Conservation (phyloP, 148 eudicot genomes). For the Simmondsia chinensis region DNA sequence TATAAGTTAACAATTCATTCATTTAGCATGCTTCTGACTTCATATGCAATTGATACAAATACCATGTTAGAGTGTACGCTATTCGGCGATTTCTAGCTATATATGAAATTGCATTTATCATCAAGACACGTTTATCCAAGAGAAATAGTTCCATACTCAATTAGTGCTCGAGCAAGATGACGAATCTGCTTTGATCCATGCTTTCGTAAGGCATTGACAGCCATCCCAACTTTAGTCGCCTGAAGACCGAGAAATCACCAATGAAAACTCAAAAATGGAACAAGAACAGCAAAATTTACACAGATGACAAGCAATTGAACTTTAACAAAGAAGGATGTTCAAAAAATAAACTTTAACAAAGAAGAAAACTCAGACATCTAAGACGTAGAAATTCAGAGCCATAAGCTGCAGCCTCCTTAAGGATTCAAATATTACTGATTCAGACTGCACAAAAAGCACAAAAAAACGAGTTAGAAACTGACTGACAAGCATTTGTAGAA, state of each 20-base stretch:
- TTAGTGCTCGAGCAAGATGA: slow-evolving; percentile 44
- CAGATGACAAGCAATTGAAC: slow-evolving; percentile 3
- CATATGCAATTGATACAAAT: too few relatives aligned
- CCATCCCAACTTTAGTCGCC: slow-evolving; percentile 88
- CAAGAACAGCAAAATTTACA: neutral
- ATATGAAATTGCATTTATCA: too few relatives aligned
- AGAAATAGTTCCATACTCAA: slow-evolving; percentile 56
- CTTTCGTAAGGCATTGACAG: slow-evolving; percentile 56
- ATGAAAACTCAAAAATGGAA: slow-evolving; percentile 3
- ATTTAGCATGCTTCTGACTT: too few relatives aligned
- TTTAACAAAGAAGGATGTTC: too few relatives aligned
- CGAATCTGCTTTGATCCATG: slow-evolving; percentile 55
- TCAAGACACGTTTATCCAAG: too few relatives aligned
- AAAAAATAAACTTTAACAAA: too few relatives aligned
- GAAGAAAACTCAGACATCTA: slow-evolving; percentile 42
- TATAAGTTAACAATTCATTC: too few relatives aligned
- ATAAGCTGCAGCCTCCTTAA: slow-evolving; percentile 79
- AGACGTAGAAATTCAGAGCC: slow-evolving; percentile 57
- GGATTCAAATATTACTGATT: slow-evolving; percentile 54
- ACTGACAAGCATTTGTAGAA: too few relatives aligned
- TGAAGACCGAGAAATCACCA: slow-evolving; percentile 21
- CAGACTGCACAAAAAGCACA: too few relatives aligned
- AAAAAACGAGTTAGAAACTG: too few relatives aligned
- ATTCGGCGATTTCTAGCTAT: too few relatives aligned
- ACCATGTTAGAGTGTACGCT: too few relatives aligned